A percentile compares a stretch with the other conserved stretches of the same genome.
phyloP scores from a whole-genome alignment of 1,139 yeast species.

The Scheffersomyces stambukii region DNA sequence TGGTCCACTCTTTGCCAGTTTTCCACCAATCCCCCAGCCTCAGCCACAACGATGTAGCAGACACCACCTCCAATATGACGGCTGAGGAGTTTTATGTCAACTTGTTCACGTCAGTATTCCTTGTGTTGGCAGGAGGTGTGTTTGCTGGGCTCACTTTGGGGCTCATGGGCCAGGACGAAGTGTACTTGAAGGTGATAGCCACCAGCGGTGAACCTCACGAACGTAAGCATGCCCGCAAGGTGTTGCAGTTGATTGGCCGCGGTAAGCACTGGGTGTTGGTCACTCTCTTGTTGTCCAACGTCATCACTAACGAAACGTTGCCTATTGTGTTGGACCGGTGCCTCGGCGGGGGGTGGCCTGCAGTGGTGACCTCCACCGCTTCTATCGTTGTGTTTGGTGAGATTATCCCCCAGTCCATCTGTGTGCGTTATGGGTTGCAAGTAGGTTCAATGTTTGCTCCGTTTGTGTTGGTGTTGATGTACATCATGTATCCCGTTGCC shows the following conservation, averaged over 20 bases:
- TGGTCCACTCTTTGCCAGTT: constrained; percentile 25
- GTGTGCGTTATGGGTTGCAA: constrained; percentile 88
- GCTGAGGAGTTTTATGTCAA: constrained; percentile 49
- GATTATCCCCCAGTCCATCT: constrained; percentile 89
- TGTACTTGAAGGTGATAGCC: constrained; percentile 70
- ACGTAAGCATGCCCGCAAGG: constrained; percentile 68
- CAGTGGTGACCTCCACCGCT: constrained; percentile 88
- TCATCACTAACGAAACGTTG: constrained; percentile 90
- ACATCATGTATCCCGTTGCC: constrained; percentile 86
- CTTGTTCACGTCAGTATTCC: constrained; percentile 53
- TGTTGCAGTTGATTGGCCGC: constrained; percentile 63
- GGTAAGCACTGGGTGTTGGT: constrained; percentile 99
- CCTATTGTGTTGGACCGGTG: constrained; percentile 92
- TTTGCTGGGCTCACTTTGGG: constrained; percentile 95
- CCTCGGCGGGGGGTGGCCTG: constrained; percentile 97
- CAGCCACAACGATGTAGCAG: constrained; percentile 7
- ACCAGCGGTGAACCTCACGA: constrained; percentile 58
- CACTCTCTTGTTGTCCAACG: constrained; percentile 79
- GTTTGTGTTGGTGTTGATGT: constrained; percentile 81
- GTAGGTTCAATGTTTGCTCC: constrained; percentile 92
- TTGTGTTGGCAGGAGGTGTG: constrained; percentile 88
- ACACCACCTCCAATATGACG: constrained; percentile 18
- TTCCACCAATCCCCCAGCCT: constrained; percentile 3
- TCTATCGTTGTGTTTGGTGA: constrained; percentile 95
- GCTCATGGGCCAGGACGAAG: constrained; percentile 97